Evolutionary conservation across 2,329 filamentous ascomycete genomes (phyloP), one percentile per base, ranked within the genome.

Genomic region (Fonsecaea nubica): DNA sequence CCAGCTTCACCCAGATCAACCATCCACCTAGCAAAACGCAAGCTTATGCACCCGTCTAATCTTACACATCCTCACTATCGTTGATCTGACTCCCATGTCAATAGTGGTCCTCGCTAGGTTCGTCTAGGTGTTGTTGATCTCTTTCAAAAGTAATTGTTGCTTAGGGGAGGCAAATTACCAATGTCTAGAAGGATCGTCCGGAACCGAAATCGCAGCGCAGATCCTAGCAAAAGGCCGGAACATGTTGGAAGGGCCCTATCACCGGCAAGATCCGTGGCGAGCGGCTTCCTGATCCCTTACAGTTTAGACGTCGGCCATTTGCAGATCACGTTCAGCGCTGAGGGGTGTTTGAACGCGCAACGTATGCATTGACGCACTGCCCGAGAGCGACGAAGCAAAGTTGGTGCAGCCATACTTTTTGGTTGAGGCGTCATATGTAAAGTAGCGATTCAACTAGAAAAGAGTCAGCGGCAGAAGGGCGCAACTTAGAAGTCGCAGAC

Each of bases 341-440:
- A 36, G n/a, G 32, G 54, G 33, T 30, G 64, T 18, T 45, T 60
- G 55, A 53, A 63, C 38, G 56, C 58, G 65, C 48, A 70, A 63
- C 57, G 58, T 64, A 64, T 70, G 48, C 35, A 63, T 53, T 10
- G 58, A 32, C 50, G 52, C 38, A 45, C 45, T 21, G 21, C 35
- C 45, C 21, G 57, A 35, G 32, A 69, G 54, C 50, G 63, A 62
- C 48, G 35, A 18, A 21, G 65, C 68, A 50, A 63, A 66, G 42
- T 60, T 62, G 4, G 78, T 81, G 3, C 73, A 67, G 1, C 73
- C 68, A 61, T 81, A 81, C 45, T 67, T 69, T 36, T 73, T 75
- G 10, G 66, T 69, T 5, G 62, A 50, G 7, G 67, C 50, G 64
- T 78, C 73, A 67, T 80, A 81, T 38, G 66, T 74, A n/a, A 81